Conservation (phyloP, 306 rosid genomes). For the Prunus campanulata region DNA sequence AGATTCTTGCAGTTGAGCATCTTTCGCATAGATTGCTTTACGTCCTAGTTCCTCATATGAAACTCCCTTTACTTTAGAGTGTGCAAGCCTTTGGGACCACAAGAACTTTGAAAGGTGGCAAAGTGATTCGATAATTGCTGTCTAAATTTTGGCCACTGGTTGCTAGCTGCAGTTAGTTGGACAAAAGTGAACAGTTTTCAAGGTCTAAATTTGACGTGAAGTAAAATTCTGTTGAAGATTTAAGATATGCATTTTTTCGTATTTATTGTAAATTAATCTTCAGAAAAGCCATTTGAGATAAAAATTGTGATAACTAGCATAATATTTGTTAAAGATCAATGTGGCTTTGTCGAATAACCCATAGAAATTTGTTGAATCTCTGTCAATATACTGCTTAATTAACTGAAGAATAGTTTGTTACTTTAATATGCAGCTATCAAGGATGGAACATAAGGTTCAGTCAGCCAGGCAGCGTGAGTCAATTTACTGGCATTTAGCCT, state of each 20-base stretch:
- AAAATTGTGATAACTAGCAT: background rate
- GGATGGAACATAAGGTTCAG: slow-evolving; percentile 78
- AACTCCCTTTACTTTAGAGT: background rate
- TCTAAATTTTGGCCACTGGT: background rate
- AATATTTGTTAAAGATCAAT: background rate
- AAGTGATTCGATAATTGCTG: background rate
- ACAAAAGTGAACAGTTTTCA: background rate
- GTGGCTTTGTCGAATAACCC: too few species aligned
- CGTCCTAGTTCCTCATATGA: background rate
- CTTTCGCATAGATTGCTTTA: background rate
- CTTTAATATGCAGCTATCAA: slow-evolving; percentile 49
- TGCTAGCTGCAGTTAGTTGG: slow-evolving; percentile 8
- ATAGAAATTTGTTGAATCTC: background rate
- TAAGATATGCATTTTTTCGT: background rate
- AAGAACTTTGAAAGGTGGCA: background rate
- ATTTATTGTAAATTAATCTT: background rate
- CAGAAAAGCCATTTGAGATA: background rate
- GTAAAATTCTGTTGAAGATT: background rate
- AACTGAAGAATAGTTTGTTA: slow-evolving; percentile 9
- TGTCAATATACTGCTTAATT: background rate
- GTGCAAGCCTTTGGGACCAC: slow-evolving; percentile 10
- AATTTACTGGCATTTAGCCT: slow-evolving; percentile 85
- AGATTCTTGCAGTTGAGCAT: background rate
- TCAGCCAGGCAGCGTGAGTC: slow-evolving; percentile 70
- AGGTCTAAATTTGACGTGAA: background rate